phyloP scores from a whole-genome alignment of 306 rosid species.

The Oxytropis ochrocephala region DNA sequence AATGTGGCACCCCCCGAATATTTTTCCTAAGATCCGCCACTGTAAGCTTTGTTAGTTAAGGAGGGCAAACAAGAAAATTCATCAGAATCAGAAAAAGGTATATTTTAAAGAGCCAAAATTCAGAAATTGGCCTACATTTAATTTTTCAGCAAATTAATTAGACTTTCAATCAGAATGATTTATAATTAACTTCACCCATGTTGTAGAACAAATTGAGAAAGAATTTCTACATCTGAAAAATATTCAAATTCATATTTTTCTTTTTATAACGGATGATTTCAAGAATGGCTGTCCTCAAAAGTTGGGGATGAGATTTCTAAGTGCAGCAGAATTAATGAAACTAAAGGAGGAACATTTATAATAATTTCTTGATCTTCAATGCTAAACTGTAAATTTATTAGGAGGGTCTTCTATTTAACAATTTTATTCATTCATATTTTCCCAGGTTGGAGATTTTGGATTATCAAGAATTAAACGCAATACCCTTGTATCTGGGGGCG shows the following conservation, averaged over 20 bases:
- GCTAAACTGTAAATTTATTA: not conserved
- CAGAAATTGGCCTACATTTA: no score
- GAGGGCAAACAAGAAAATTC: no score
- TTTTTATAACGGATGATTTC: not conserved
- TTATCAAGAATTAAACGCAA: constrained; percentile 83
- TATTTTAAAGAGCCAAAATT: no score
- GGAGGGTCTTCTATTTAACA: not conserved
- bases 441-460: constrained; percentile 92
- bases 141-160: no score
- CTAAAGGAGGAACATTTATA: not conserved
- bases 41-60: no score
- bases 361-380: not conserved
- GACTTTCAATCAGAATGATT: not conserved
- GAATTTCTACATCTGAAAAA: no score
- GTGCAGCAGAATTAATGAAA: not conserved
- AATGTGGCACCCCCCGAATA: no score
- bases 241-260: not conserved
- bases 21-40: no score
- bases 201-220: not conserved
- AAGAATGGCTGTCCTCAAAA: not conserved
- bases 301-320: not conserved
- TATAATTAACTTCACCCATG: not conserved
- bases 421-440: constrained; percentile 1
- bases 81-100: no score
- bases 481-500: constrained; percentile 94